phyloP scores from a whole-genome alignment of 1,284 basidiomycete genomes.

The Moesziomyces parantarcticus region DNA sequence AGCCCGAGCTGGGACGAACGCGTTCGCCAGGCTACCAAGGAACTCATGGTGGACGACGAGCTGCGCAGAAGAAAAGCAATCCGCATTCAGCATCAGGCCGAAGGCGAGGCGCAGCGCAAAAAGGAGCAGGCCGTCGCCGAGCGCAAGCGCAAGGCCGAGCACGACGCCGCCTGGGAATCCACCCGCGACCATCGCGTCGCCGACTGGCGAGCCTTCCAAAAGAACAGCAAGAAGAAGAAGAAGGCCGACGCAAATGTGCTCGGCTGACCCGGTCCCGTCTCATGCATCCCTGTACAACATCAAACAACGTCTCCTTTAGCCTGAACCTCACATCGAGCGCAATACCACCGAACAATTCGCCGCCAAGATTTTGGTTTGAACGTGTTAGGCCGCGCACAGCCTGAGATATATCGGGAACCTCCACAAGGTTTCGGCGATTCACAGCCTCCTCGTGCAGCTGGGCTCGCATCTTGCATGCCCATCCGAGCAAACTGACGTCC shows the following conservation, averaged over 20 bases:
- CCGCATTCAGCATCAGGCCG: slow-evolving; percentile 72
- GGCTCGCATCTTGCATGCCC: not conserved
- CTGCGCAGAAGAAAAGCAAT: slow-evolving; percentile 69
- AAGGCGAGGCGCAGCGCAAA: slow-evolving; percentile 72
- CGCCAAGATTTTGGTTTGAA: not conserved
- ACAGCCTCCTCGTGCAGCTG: not conserved
- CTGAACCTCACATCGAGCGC: not conserved
- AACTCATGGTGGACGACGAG: slow-evolving; percentile 73
- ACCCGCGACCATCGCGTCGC: slow-evolving; percentile 61
- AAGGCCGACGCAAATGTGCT: slow-evolving; percentile 54
- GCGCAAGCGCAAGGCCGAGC: slow-evolving; percentile 68
- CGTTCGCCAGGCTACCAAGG: slow-evolving; percentile 70
- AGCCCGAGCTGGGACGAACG: slow-evolving; percentile 69
- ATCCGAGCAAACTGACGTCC: not conserved
- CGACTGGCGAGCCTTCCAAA: slow-evolving; percentile 64
- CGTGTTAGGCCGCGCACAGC: not conserved
- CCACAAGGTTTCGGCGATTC: not conserved
- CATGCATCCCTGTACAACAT: not conserved
- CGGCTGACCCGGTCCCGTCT: slow-evolving; percentile 25
- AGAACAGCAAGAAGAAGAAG: slow-evolving; percentile 58
- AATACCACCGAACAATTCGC: too few species aligned
- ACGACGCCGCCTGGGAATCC: slow-evolving; percentile 72
- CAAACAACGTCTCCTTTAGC: not conserved
- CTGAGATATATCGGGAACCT: not conserved
- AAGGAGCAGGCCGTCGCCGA: slow-evolving; percentile 70